A percentile compares a stretch with the other conserved stretches of the same genome.
Conservation (phyloP, 352 stramenopile species). For the Pythium guiyangense region DNA sequence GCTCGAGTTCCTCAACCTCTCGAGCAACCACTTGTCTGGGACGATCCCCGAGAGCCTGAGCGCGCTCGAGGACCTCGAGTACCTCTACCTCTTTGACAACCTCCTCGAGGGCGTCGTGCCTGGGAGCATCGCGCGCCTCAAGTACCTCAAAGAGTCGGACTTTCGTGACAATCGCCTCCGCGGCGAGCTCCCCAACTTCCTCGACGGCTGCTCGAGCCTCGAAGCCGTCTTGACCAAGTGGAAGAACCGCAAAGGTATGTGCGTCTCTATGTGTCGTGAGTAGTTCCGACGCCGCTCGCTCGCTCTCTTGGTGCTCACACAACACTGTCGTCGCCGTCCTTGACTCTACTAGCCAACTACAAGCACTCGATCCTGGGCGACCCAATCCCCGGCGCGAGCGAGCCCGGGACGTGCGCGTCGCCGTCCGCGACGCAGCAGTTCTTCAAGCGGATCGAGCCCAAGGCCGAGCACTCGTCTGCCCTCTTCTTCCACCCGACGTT, state of each 20-base stretch:
- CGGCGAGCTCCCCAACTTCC: slow-evolving; percentile 75
- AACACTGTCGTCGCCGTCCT: background rate
- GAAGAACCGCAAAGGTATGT: slow-evolving; percentile 65
- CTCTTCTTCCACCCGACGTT: slow-evolving; percentile 62
- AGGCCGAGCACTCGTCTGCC: slow-evolving; percentile 49
- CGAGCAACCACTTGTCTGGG: slow-evolving; percentile 74
- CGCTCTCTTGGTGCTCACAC: background rate
- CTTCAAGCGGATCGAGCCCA: slow-evolving; percentile 43
- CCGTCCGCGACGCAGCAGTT: slow-evolving; percentile 46
- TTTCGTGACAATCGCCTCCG: slow-evolving; percentile 74
- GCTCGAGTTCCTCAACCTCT: slow-evolving; percentile 85
- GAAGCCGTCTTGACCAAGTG: slow-evolving; percentile 81
- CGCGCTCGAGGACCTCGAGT: slow-evolving; percentile 74
- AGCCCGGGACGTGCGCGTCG: slow-evolving; percentile 17
- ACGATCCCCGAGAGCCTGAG: slow-evolving; percentile 61
- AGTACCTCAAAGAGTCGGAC: slow-evolving; percentile 77
- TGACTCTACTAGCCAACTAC: slow-evolving; percentile 42
- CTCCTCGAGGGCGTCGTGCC: slow-evolving; percentile 62
- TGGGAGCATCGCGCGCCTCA: slow-evolving; percentile 58
- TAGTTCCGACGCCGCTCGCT: background rate
- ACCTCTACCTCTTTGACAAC: slow-evolving; percentile 88
- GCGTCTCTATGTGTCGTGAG: background rate
- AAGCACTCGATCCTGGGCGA: slow-evolving; percentile 66
- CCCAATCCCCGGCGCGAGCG: slow-evolving; percentile 36
- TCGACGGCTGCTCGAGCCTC: slow-evolving; percentile 74